Base-by-base conservation (phyloP, 108 stramenopile genomes). In the Stephanodiscus minutulus region DNA sequence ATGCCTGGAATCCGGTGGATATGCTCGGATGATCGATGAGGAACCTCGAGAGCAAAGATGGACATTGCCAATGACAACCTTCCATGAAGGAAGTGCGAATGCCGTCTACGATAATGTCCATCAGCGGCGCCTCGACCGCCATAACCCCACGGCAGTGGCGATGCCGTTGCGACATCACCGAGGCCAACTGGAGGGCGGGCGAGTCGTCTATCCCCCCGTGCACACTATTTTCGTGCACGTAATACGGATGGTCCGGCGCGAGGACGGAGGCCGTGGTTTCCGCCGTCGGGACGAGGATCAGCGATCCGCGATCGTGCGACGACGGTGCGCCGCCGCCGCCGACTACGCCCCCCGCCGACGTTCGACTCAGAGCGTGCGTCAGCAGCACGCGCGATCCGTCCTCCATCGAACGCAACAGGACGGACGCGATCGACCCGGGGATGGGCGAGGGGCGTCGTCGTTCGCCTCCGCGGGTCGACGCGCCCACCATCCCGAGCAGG, bases 91-190 rank as follows among this genome's bases (percentile, higher is more conserved):
- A 73, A 20, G 67, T 41, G 43, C 22, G 39, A 3, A 72, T 37
- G 5, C 78, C 78, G 36, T 79, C 78, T 18, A 79, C 62, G 43
- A 73, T 58, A 12, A 79, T 79, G 56, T 79, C 78, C 13, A 57
- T 33, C 47, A 79, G 33, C 52, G 72, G 72, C 1, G 78, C 66
- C 24, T 63, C 71, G 12, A 79, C 54, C n/a, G 67, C 78, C 54
- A 73, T 73, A 44, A 79, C 27, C 35, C 78, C 66, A 56, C 67
- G 46, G 22, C 53, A 67, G 31, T 50, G 47, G 11, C 60, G 54
- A 54, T 68, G 66, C 27, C 72, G 77, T 12, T 72, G 78, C 0
- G 78, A 68, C 72, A 79, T 58, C 44, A 54, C 61, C 37, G 61
- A 68, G 41, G 64, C 20, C 31, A 66, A 62, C 41, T 79, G 78